These are phyloP conservation scores for Annulohypoxylon truncatum DNA, from an alignment of 2,329 filamentous ascomycete species.

Conservation along the genomic window DNA sequence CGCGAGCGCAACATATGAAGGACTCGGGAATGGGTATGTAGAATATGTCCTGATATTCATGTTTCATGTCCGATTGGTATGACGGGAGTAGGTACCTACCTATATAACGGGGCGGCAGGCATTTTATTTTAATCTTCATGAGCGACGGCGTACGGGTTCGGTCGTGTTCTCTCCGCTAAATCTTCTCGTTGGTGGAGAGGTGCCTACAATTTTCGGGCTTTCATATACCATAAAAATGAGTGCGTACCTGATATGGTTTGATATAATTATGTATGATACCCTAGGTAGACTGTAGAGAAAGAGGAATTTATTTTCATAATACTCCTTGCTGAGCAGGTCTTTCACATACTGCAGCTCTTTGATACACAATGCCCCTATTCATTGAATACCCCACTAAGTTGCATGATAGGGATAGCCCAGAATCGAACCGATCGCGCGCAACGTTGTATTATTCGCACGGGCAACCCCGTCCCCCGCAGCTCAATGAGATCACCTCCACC, in stretches of 20 bases:
- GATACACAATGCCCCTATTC: conserved; percentile 6
- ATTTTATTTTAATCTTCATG: conserved; percentile 8
- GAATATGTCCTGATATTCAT: background rate
- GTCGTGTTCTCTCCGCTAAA: conserved; percentile 1
- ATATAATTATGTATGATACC: conserved; percentile 23
- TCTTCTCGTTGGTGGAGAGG: background rate
- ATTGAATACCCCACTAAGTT: conserved; percentile 20
- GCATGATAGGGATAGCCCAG: background rate
- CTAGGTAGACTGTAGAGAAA: background rate
- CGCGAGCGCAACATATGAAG: conserved; percentile 51
- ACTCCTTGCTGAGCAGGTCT: background rate
- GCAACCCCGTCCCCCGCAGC: conserved; percentile 27
- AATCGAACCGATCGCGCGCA: conserved; percentile 29
- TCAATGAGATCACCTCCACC: conserved; percentile 33
- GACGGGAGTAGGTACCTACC: no score
- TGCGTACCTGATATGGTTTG: conserved; percentile 1
- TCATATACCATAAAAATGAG: background rate
- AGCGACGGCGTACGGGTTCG: conserved; percentile 35
- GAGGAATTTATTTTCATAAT: background rate
- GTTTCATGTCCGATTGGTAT: background rate
- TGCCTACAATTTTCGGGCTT: conserved; percentile 1
- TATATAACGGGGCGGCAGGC: background rate
- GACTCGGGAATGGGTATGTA: conserved; percentile 32
- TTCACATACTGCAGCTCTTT: background rate
- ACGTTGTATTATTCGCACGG: conserved; percentile 31